These are phyloP conservation scores for Solanum pinnatisectum DNA, from an alignment of 257 asterid species.

Conservation along the genomic window DNA sequence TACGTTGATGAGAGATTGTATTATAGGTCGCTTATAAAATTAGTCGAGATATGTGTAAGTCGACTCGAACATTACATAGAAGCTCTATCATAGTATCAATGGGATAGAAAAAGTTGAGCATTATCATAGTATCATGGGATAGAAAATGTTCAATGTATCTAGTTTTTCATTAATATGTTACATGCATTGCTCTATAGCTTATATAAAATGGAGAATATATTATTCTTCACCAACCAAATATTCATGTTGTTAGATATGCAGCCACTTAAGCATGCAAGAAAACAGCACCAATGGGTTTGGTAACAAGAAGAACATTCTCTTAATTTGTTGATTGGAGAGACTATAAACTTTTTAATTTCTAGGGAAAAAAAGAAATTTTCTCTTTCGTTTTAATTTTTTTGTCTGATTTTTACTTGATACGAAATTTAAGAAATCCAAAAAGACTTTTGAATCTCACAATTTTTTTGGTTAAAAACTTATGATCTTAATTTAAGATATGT, in stretches of 20 bases:
- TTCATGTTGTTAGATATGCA: neutral
- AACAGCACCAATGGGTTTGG: neutral
- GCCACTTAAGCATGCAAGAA: neutral
- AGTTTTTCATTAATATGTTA: neutral
- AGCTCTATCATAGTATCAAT: neutral
- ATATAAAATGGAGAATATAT: neutral
- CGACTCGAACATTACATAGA: neutral
- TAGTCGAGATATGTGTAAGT: neutral
- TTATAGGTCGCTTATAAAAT: rapidly evolving
- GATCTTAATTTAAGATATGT: too few species aligned
- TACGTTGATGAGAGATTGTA: rapidly evolving
- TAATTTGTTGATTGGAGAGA: neutral
- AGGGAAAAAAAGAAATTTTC: too few species aligned
- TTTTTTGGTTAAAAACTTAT: too few species aligned
- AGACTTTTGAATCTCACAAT: too few species aligned
- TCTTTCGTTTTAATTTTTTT: too few species aligned
- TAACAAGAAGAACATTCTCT: neutral
- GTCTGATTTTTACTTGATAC: too few species aligned
- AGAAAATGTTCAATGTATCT: neutral
- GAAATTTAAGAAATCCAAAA: too few species aligned
- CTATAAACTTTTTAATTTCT: too few species aligned
- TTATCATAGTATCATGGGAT: neutral
- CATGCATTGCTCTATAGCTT: neutral
- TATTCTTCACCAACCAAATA: neutral
- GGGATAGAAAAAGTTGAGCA: neutral